Evolutionary conservation across 805 yeast genomes (phyloP), one percentile per base, ranked within the genome.

Genomic region (Candida maltosa): DNA sequence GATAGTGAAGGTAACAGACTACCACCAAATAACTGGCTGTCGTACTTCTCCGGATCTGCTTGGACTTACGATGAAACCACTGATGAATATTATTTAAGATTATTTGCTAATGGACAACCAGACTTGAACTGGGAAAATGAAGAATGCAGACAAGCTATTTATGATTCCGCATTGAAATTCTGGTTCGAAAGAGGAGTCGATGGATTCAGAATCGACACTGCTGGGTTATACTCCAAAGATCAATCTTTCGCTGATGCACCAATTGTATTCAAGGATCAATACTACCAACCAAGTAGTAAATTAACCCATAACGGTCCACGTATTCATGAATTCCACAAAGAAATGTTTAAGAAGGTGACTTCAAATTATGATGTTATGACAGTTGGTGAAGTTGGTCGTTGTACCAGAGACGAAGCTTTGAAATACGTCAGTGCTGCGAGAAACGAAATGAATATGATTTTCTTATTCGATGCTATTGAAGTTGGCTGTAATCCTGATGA

Each of bases 71-170:
- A 77, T 51, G 78, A 73, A 42, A 21, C 27, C 2, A 75, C 80
- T 14, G 65, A 68, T 31, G 80, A 77, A 54, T 76, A 75, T 59
- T 77, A 76, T 54, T 56, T 77, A 44, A 70, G 66, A 35, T 58
- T 76, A 38, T 77, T 75, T 55, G 78, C 79, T 10, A 56, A 54
- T 32, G 49, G 69, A 20, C 83, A 77, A 55, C 82, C 82, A 11
- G 83, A 77, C 48, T 60, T 77, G 47, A 77, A 76, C 56, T 77
- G 82, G 83, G 81, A 76, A 45, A 75, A 67, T 47, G 65, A 54
- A 37, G 70, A 54, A 33, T 34, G 48, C 15, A 45, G 58, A 44
- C 39, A 60, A 6, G 62, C 61, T 41, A 62, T 76, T 36, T 73
- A 73, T 54, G 59, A 71, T 26, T 51, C 62, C 16, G 77, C 79